Conservation (phyloP, 2,329 filamentous ascomycete genomes). For the Penicillium griseofulvum region DNA sequence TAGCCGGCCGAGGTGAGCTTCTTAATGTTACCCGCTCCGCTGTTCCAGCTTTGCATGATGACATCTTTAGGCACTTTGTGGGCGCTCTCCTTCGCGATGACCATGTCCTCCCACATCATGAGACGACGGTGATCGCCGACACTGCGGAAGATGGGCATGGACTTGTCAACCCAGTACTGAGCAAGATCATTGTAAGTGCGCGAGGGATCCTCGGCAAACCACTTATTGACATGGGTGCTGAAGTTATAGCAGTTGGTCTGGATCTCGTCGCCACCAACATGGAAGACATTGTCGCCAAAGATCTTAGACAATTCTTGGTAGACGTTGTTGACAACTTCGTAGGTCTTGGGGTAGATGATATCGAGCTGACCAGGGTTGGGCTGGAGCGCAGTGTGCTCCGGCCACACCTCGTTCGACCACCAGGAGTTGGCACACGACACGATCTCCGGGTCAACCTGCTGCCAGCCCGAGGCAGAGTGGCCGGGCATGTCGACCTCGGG, state of each 20-base stretch:
- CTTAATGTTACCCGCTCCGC: constrained; percentile 51
- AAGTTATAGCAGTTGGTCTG: constrained; percentile 59
- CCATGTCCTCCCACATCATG: constrained; percentile 59
- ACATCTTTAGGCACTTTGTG: constrained; percentile 51
- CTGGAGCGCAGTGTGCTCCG: constrained; percentile 55
- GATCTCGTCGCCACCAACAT: constrained; percentile 57
- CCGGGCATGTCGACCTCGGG: constrained; percentile 64
- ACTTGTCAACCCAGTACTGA: constrained; percentile 55
- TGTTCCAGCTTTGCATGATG: constrained; percentile 57
- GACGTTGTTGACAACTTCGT: constrained; percentile 54
- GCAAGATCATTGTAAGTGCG: constrained; percentile 53
- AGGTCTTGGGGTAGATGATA: constrained; percentile 56
- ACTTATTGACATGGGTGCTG: constrained; percentile 49
- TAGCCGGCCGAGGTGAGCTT: constrained; percentile 53
- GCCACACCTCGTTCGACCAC: constrained; percentile 61
- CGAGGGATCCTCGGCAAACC: constrained; percentile 51
- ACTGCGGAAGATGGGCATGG: constrained; percentile 51
- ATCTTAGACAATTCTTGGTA: constrained; percentile 53
- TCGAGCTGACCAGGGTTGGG: constrained; percentile 58
- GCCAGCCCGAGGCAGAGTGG: constrained; percentile 56
- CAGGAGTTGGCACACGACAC: constrained; percentile 57
- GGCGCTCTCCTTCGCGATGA: constrained; percentile 47
- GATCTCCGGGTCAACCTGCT: constrained; percentile 56
- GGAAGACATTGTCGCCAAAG: constrained; percentile 55
- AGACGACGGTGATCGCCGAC: constrained; percentile 49